Evolutionary conservation across 176 grass and related monocot species (phyloP).

Genomic region (Ananas comosus): DNA sequence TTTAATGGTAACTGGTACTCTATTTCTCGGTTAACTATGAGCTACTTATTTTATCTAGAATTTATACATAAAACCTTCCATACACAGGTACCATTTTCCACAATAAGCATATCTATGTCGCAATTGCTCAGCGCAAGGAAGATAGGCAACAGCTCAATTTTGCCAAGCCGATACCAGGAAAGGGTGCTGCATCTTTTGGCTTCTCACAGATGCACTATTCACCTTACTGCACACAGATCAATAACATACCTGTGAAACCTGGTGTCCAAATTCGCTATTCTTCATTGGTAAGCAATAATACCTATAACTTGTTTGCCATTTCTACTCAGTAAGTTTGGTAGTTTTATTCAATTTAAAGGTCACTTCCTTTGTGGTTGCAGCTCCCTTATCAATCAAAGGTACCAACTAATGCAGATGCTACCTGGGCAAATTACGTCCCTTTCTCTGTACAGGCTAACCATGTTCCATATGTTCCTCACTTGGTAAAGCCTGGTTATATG

Average conservation of each 20-base stretch:
- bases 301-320: background rate
- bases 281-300: background rate
- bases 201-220: background rate
- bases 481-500: background rate
- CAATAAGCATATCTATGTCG: background rate
- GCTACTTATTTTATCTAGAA: background rate
- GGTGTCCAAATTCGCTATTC: background rate
- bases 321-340: background rate
- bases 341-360: background rate
- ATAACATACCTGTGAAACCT: background rate
- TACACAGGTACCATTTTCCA: background rate
- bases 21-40: background rate
- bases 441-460: background rate
- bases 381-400: conserved; percentile 7
- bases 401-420: background rate
- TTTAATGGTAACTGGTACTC: conserved; percentile 12
- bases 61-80: background rate
- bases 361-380: conserved; percentile 2
- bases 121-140: conserved; percentile 8
- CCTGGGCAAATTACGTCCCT: background rate
- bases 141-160: background rate
- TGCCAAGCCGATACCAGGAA: background rate
- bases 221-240: background rate
- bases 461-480: background rate
- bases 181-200: background rate